A percentile compares a stretch with the other conserved stretches of the same genome.
Conservation (phyloP, 1,284 basidiomycete species). For the Ganoderma lingzhi region DNA sequence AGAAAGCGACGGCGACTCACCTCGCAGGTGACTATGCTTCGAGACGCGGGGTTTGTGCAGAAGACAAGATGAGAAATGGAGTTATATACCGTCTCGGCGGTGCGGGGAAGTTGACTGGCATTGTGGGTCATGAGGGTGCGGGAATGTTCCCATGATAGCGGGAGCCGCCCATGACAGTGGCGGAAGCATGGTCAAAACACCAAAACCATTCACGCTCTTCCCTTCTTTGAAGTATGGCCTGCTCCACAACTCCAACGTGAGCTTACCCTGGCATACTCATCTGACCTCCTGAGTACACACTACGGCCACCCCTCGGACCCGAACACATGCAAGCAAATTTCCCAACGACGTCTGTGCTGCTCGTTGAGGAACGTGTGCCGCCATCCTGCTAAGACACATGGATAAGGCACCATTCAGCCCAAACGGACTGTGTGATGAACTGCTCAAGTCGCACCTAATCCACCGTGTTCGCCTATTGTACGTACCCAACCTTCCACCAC, state of each 20-base stretch:
- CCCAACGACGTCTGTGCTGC: not conserved
- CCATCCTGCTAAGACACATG: constrained; percentile 43
- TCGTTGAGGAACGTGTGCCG: not conserved
- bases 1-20: not conserved
- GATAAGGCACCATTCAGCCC: not conserved
- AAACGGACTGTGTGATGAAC: not conserved
- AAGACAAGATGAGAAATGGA: not conserved
- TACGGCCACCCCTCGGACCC: not conserved
- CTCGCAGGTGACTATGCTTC: not conserved
- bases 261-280: not conserved
- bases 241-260: not conserved
- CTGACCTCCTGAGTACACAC: not conserved
- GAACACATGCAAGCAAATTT: not conserved
- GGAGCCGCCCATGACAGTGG: not conserved
- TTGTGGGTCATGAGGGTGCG: not conserved
- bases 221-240: not conserved
- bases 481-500: too few relatives aligned
- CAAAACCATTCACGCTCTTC: not conserved
- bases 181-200: not conserved
- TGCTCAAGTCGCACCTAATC: too few relatives aligned
- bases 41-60: not conserved
- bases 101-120: not conserved
- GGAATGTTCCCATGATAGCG: not conserved
- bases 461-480: too few relatives aligned
- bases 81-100: not conserved